phyloP scores from a whole-genome alignment of 2,329 filamentous ascomycete genomes.

The Capronia americana region DNA sequence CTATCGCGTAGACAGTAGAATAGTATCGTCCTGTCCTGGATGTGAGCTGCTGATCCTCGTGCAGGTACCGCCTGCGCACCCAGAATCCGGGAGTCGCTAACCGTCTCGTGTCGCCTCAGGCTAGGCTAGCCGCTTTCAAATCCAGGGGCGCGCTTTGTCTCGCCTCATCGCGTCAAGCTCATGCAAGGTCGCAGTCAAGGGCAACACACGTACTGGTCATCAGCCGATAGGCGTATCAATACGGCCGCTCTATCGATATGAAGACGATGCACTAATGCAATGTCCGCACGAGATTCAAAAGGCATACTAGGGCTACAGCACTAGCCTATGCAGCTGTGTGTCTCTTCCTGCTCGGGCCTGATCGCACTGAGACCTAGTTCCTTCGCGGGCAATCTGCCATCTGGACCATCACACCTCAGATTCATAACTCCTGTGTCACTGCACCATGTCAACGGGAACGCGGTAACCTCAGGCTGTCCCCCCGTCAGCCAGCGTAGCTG shows the following conservation, averaged over 20 bases:
- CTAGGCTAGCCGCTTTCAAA: neutral
- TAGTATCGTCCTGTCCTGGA: too few species aligned
- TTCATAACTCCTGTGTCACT: neutral
- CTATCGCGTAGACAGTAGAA: too few species aligned
- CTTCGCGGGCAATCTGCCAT: too few species aligned
- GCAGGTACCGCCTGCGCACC: neutral
- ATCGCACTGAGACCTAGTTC: too few species aligned
- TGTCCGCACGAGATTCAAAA: neutral
- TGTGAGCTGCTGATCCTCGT: neutral
- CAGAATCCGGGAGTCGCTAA: neutral
- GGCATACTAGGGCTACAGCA: neutral
- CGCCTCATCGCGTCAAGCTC: neutral
- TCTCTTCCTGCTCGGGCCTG: too few species aligned
- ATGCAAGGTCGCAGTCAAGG: neutral
- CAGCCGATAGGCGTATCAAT: conserved; percentile 3
- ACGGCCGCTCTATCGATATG: conserved; percentile 2
- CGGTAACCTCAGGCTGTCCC: neutral
- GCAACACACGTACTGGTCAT: neutral
- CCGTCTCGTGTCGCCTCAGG: neutral
- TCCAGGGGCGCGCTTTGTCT: conserved; percentile 4
- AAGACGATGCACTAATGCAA: neutral
- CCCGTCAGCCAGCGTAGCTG: conserved; percentile 30
- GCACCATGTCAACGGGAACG: neutral
- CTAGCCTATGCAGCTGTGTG: too few species aligned
- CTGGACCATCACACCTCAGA: neutral